Base-by-base conservation (phyloP, 208 protist genomes). In the Leishmania major region DNA sequence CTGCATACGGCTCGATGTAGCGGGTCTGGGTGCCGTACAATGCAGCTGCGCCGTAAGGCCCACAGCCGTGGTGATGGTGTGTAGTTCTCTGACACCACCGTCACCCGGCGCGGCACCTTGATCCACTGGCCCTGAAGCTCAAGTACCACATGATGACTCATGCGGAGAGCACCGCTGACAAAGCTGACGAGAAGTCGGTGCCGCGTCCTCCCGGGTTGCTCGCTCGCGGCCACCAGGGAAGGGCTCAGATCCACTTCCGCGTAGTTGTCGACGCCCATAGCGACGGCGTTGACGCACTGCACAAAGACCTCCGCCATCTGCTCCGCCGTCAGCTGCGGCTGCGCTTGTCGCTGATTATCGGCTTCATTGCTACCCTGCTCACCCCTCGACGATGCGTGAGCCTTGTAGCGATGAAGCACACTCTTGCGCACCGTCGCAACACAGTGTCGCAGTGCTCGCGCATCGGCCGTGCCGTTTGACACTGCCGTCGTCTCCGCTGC, bases 91-190 rank as follows among this genome's bases (percentile, higher is more conserved):
- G 88, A 67, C 25, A 88, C 59, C 22, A 76, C 49, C 60, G 83
- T 40, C 35, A 85, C 78, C 11, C 49, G 53, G 35, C 78, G 45
- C 37, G 91, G 90, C 57, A 87, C 77, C 82, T 91, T 90, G 19
- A 96, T 72, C 92, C 92, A 96, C 67, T 89, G 85, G 7, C 89
- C 92, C n/a, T 88, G 60, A 10, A 96, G 17, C 74, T 92, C 84
- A 45, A 96, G 49, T 17, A 93, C 77, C 1, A 85, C 40, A 19
- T 59, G 45, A 10, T 75, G 77, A 72, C 85, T 93, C 31, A 96
- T 84, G 28, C 91, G 89, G 1, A 91, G 75, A 2, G 70, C 66
- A 64, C 92, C 92, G 28, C 66, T 84, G 66, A 96, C 82, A 40
- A 84, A 77, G 74, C 88, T 85, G 11, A 84, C 77, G 22, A 93